Evolutionary conservation across 371 early-diverging fungal species (phyloP).

Genomic region (Mortierella sp.): DNA sequence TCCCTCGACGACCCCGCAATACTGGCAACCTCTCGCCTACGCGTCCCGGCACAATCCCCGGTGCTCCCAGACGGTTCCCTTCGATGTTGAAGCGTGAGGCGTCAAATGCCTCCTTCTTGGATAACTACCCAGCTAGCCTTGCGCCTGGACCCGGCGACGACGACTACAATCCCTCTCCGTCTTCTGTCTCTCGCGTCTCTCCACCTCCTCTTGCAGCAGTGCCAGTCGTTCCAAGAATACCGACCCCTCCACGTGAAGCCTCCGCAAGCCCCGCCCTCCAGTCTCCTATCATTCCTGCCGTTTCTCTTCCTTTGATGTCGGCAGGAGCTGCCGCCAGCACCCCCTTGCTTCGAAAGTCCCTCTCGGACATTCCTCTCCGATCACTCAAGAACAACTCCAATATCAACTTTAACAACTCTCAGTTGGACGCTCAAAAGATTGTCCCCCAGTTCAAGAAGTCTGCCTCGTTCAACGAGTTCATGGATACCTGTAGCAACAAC

Average conservation of each 20-base stretch:
- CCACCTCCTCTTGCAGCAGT: neutral
- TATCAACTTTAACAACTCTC: neutral
- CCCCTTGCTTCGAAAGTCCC: constrained; percentile 10
- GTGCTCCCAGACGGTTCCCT: constrained; percentile 24
- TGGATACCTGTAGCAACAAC: neutral
- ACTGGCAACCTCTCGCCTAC: constrained; percentile 9
- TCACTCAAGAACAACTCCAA: neutral
- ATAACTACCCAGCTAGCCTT: constrained; percentile 31
- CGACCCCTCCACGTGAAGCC: constrained; percentile 13
- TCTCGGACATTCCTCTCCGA: constrained; percentile 16
- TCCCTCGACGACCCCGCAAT: constrained; percentile 42
- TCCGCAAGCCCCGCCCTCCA: constrained; percentile 3
- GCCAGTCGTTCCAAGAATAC: constrained; percentile 2
- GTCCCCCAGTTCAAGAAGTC: constrained; percentile 13
- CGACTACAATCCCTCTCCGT: neutral
- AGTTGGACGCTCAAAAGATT: neutral
- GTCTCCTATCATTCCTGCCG: neutral
- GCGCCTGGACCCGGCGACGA: neutral
- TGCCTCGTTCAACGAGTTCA: neutral
- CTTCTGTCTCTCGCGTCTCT: neutral
- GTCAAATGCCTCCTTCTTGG: constrained; percentile 42
- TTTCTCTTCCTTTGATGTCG: neutral
- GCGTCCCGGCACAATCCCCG: neutral
- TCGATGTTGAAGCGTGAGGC: constrained; percentile 43
- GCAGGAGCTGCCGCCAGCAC: neutral